Evolutionary conservation across 306 rosid genomes (phyloP).

Genomic region (Pyrus bretschneideri): DNA sequence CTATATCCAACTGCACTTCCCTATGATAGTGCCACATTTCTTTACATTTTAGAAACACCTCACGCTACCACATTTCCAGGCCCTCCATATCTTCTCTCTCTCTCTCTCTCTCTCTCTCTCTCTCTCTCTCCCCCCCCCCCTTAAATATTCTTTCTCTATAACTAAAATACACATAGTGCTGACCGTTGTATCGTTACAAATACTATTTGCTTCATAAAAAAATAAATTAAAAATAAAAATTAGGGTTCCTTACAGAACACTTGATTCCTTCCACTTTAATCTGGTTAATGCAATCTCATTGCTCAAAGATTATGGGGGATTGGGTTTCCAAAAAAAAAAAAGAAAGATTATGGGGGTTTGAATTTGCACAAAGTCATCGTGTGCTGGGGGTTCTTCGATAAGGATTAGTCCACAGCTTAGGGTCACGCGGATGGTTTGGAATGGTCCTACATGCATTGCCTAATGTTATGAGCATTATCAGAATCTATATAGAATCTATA

Average conservation of each 20-base stretch:
- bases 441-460: neutral
- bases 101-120: neutral
- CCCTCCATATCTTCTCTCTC: slow-evolving; percentile 16
- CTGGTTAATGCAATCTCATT: neutral
- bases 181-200: slow-evolving; percentile 38
- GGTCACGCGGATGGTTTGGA: slow-evolving; percentile 20
- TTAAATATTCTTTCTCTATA: neutral
- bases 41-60: slow-evolving; percentile 15
- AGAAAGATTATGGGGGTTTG: neutral
- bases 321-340: neutral
- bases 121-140: accelerated
- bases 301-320: neutral
- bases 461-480: neutral
- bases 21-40: slow-evolving; percentile 40
- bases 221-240: neutral
- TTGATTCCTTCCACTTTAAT: slow-evolving; percentile 35
- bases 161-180: slow-evolving; percentile 35
- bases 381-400: slow-evolving; percentile 25
- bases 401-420: slow-evolving; percentile 40
- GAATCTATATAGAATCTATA: neutral
- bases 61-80: slow-evolving; percentile 37
- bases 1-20: slow-evolving; percentile 38
- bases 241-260: slow-evolving; percentile 31
- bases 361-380: slow-evolving; percentile 28
- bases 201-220: neutral